phyloP scores from a whole-genome alignment of 2,329 filamentous ascomycete genomes.

The Septoria petroselini region DNA sequence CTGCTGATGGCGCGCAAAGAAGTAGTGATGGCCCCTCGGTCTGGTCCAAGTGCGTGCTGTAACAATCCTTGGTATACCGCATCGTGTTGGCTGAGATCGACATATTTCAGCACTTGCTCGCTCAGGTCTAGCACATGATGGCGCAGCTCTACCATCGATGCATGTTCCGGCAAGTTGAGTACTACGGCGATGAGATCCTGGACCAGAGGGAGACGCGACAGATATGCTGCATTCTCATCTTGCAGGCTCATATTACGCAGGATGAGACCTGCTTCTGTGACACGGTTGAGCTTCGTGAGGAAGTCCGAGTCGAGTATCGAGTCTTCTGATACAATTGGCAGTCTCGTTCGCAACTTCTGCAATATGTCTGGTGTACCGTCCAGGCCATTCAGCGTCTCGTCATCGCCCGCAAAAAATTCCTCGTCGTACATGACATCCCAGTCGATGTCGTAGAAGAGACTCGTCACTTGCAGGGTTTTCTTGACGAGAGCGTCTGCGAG shows the following conservation, averaged over 20 bases:
- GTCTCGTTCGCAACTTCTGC: constrained; percentile 65
- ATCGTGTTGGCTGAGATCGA: constrained; percentile 68
- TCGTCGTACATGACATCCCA: constrained; percentile 74
- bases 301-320: constrained; percentile 69
- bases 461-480: constrained; percentile 74
- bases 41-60: constrained; percentile 52
- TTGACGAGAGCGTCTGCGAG: constrained; percentile 84
- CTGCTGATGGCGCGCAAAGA: constrained; percentile 77
- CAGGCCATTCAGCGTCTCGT: constrained; percentile 61
- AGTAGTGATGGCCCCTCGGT: constrained; percentile 78
- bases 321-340: constrained; percentile 58
- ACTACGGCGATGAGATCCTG: constrained; percentile 81
- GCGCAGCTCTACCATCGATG: constrained; percentile 76
- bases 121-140: constrained; percentile 89
- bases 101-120: constrained; percentile 82
- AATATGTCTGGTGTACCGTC: constrained; percentile 69
- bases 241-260: constrained; percentile 95
- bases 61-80: constrained; percentile 76
- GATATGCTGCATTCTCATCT: constrained; percentile 79
- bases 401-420: constrained; percentile 50
- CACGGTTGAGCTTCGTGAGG: constrained; percentile 66
- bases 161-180: constrained; percentile 69
- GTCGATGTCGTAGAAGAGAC: constrained; percentile 74
- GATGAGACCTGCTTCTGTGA: constrained; percentile 83
- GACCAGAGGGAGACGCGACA: constrained; percentile 70